A percentile compares a stretch with the other conserved stretches of the same genome.
Conservation (phyloP, 208 protist genomes). For the Trypanosoma melophagium region DNA sequence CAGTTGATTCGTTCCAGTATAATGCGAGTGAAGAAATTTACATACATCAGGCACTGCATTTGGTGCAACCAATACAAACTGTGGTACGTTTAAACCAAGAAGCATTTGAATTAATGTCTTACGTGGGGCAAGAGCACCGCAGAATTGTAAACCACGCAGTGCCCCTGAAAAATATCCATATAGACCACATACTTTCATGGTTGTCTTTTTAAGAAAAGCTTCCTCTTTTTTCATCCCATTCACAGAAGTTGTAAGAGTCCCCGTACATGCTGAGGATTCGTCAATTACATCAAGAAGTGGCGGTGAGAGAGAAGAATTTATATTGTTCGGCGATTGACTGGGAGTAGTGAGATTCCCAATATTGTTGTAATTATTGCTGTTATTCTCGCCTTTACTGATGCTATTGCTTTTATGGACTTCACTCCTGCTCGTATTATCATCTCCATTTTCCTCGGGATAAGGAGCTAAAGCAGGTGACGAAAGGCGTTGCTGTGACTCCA, state of each 20-base stretch:
- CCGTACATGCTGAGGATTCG: neutral
- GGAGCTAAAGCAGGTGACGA: too few species aligned
- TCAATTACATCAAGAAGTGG: constrained; percentile 5
- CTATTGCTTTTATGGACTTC: too few species aligned
- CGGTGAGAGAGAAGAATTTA: neutral
- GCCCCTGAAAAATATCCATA: constrained; percentile 74
- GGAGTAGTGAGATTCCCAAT: too few species aligned
- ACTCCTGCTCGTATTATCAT: too few species aligned
- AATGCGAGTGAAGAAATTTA: constrained; percentile 8
- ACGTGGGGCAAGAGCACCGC: constrained; percentile 50
- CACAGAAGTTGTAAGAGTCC: too few species aligned
- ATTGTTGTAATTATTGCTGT: neutral
- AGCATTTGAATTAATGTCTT: constrained; percentile 66
- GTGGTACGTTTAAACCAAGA: constrained; percentile 42
- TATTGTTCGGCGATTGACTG: too few species aligned
- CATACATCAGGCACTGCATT: constrained; percentile 1
- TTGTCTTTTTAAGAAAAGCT: constrained; percentile 39
- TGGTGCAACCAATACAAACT: constrained; percentile 34
- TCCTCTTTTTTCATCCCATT: constrained; percentile 36
- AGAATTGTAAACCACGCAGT: constrained; percentile 73
- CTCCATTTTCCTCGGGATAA: too few species aligned
- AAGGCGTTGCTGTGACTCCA: too few species aligned
- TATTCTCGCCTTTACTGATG: too few species aligned
- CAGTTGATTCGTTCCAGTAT: constrained; percentile 32
- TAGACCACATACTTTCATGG: constrained; percentile 36